Conservation (phyloP, 2,329 filamentous ascomycete genomes). For the Claviceps maximensis region DNA sequence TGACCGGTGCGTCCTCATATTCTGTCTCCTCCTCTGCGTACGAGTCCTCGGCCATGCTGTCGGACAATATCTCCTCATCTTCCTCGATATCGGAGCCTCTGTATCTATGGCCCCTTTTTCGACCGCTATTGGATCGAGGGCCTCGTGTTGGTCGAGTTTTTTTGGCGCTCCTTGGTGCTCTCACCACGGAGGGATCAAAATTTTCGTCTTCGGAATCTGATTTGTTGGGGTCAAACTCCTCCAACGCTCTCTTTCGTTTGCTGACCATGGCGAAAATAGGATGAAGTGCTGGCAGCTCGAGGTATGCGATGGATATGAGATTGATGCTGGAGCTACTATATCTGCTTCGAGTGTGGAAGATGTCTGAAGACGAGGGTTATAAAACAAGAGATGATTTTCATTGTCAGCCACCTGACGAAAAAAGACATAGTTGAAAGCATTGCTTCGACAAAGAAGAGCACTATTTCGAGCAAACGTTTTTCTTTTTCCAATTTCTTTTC, state of each 20-base stretch:
- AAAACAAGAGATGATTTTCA: background rate
- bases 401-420: background rate
- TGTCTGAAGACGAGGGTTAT: background rate
- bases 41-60: constrained; percentile 38
- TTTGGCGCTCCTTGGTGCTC: constrained; percentile 28
- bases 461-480: too few species aligned
- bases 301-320: constrained; percentile 6
- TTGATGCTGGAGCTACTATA: background rate
- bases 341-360: background rate
- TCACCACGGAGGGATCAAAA: constrained; percentile 42
- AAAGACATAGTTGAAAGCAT: background rate
- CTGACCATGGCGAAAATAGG: constrained; percentile 16
- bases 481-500: too few species aligned
- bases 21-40: constrained; percentile 30
- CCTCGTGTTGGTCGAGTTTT: constrained; percentile 27
- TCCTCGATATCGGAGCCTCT: constrained; percentile 50
- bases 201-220: constrained; percentile 55
- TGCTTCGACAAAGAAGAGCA: background rate
- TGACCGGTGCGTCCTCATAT: constrained; percentile 28
- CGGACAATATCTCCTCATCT: constrained; percentile 42
- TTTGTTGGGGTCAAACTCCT: constrained; percentile 52
- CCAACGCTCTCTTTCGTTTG: constrained; percentile 45
- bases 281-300: background rate
- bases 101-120: constrained; percentile 32
- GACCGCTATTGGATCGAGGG: constrained; percentile 14